Percentiles rank a stretch among this genome's conserved stretches.
These are phyloP conservation scores for apple (Malus domestica) DNA, from an alignment of 306 rosid genomes.

Conservation along the genomic window ASM211411v1 NC_041791.1:1947501-1948000, in stretches of 20 bases:
- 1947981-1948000: neutral
- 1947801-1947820: neutral
- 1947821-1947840: constrained; percentile 1
- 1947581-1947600: constrained; percentile 9
- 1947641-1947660: neutral
- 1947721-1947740: neutral
- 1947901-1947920: neutral
- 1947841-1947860: constrained; percentile 13
- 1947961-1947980: neutral
- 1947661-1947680: neutral
- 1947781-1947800: neutral
- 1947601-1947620: neutral
- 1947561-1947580: neutral
- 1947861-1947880: neutral
- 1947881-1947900: neutral
- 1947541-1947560: neutral
- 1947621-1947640: neutral
- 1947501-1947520: neutral
- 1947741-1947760: neutral
- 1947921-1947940: neutral
- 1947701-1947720: neutral
- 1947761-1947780: neutral
- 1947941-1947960: neutral
- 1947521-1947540: neutral
- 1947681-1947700: neutral